These are phyloP conservation scores for Lichtheimia ornata DNA, from an alignment of 371 early-diverging fungal genomes.

Conservation along the genomic window DNA sequence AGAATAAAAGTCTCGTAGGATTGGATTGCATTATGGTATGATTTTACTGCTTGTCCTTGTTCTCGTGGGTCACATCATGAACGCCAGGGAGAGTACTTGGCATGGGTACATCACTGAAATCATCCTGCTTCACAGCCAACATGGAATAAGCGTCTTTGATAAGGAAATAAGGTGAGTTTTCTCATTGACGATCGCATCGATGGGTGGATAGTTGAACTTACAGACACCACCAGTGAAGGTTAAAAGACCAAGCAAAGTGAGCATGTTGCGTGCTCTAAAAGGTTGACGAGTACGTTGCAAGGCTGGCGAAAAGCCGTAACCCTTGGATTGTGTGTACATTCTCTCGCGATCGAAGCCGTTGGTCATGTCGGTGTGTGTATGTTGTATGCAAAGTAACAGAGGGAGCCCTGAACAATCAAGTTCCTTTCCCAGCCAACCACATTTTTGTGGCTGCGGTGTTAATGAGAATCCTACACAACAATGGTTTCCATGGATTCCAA, in stretches of 20 bases:
- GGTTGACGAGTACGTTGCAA: constrained; percentile 58
- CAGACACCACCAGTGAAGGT: constrained; percentile 58
- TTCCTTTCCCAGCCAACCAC: too few species aligned
- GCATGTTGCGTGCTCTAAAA: constrained; percentile 43
- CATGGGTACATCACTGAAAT: constrained; percentile 59
- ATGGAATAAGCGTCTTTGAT: constrained; percentile 54
- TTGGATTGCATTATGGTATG: not conserved
- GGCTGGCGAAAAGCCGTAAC: constrained; percentile 55
- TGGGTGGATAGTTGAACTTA: constrained; percentile 24
- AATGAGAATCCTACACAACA: too few species aligned
- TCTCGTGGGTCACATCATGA: constrained; percentile 32
- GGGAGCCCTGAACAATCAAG: too few species aligned
- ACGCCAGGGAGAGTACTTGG: constrained; percentile 40
- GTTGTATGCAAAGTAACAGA: not conserved
- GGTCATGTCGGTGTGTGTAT: not conserved
- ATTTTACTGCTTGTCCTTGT: constrained; percentile 15
- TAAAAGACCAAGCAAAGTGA: constrained; percentile 47
- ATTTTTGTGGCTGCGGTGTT: too few species aligned
- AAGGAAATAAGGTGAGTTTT: not conserved
- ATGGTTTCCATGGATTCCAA: too few species aligned
- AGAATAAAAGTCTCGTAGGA: not conserved
- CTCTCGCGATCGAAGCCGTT: constrained; percentile 30
- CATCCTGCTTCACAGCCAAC: constrained; percentile 60
- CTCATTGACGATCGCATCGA: too few species aligned
- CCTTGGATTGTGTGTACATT: constrained; percentile 47